phyloP scores from a whole-genome alignment of 306 rosid genomes.

The Fagus sylvatica region DNA sequence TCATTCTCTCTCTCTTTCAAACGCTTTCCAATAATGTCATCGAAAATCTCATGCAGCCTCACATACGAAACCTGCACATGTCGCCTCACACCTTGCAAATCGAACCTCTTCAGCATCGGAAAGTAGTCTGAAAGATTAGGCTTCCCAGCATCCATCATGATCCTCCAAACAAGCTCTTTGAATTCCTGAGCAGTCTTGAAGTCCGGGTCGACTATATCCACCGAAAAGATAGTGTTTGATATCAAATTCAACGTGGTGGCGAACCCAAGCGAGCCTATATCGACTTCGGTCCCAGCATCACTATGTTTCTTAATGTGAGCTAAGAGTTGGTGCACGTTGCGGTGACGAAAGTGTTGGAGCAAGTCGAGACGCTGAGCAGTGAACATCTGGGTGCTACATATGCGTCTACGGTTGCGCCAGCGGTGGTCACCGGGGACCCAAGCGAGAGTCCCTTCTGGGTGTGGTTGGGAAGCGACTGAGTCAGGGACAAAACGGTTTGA shows the following conservation, averaged over 20 bases:
- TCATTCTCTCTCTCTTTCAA: conserved; percentile 11
- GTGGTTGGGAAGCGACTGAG: conserved; percentile 51
- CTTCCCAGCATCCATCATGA: conserved; percentile 64
- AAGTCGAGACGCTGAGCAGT: conserved; percentile 47
- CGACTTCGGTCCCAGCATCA: conserved; percentile 7
- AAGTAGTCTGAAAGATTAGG: conserved; percentile 53
- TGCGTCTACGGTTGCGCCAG: conserved; percentile 58
- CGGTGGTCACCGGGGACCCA: conserved; percentile 49
- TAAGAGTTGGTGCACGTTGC: conserved; percentile 40
- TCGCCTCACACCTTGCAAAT: conserved; percentile 50
- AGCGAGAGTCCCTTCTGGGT: conserved; percentile 50
- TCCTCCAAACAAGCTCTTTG: conserved; percentile 59
- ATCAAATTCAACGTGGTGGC: conserved; percentile 52
- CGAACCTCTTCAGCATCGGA: conserved; percentile 41
- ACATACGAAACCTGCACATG: conserved; percentile 45
- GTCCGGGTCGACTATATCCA: conserved; percentile 50
- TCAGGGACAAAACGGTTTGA: conserved; percentile 46
- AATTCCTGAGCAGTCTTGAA: conserved; percentile 52
- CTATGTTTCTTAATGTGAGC: conserved; percentile 28
- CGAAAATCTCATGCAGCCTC: conserved; percentile 54
- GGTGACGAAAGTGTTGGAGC: conserved; percentile 46
- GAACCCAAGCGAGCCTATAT: conserved; percentile 40
- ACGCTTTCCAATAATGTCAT: conserved; percentile 38
- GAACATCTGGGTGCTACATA: conserved; percentile 53
- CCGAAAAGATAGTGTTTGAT: conserved; percentile 56